Base-by-base conservation (phyloP, 805 yeast genomes). In the Zygoascus bituminiphila region DNA sequence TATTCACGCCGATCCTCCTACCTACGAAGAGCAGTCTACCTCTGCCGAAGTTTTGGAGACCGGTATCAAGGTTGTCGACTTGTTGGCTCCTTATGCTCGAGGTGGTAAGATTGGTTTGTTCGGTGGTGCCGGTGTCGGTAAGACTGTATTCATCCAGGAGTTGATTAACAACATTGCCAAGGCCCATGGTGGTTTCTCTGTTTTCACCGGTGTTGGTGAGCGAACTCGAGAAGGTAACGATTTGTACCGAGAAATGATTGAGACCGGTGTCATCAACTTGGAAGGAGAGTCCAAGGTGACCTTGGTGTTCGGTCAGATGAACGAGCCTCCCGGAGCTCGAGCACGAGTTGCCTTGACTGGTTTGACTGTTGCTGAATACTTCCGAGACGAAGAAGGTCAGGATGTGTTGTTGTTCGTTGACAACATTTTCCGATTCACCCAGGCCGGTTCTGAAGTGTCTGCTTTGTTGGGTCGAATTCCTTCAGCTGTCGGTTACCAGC, bases 61-160 rank as follows among this genome's bases (percentile, higher is more conserved):
- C 60, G 97, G 98, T 88, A 91, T 91, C 73, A 91, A 91, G 82
- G 98, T 91, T 74, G 98, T 91, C 77, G 98, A 91, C 73, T 80
- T 91, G 70, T 82, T 91, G 62, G 98, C 98, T 64, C 98, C 98
- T 64, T 91, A 91, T 80, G 98, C 98, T 71, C 88, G 97, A 87
- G 98, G 98, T 87, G 98, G 98, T 87, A 91, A 91, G 84, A 91
- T 91, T 88, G 98, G 98, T 84, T 83, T 91, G 70, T 91, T 91
- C 85, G 98, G 98, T 81, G 98, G 98, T 91, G 98, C 98, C 75
- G 98, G 98, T 91, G 98, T 91, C 86, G 98, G 98, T 78, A 91
- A 91, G 78, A 91, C 98, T 75, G 98, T 91, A 58, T 91, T 91
- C 78, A 91, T 91, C 77, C 98, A 91, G 81, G 98, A 91, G 79